Percentiles rank a stretch among this genome's conserved stretches.
phyloP scores from a whole-genome alignment of 2,329 filamentous ascomycete genomes.

The Aspergillus terreus region DNA sequence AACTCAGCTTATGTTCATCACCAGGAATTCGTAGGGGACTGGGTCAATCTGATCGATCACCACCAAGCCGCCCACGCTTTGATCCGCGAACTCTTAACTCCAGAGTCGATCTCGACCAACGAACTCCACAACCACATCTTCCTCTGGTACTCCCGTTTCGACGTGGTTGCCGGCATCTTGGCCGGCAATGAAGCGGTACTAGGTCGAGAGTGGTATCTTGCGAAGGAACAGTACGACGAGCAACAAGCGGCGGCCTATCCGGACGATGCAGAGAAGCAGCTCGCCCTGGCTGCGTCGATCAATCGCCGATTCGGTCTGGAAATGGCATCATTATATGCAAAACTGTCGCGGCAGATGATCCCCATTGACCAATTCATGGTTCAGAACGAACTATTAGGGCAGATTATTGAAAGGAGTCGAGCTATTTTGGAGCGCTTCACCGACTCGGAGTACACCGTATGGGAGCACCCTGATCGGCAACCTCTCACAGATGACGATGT shows the following conservation, averaged over 20 bases:
- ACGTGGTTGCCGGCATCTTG: conserved; percentile 78
- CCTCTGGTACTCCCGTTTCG: conserved; percentile 87
- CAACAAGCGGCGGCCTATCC: conserved; percentile 59
- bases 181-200: conserved; percentile 72
- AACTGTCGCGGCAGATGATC: conserved; percentile 62
- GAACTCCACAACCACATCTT: conserved; percentile 69
- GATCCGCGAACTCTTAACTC: conserved; percentile 72
- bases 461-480: conserved; percentile 56
- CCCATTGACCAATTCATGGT: conserved; percentile 60
- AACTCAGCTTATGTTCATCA: conserved; percentile 5
- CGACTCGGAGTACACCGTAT: conserved; percentile 61
- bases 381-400: conserved; percentile 57
- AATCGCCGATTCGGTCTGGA: conserved; percentile 74
- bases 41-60: conserved; percentile 88
- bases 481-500: conserved; percentile 61
- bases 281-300: conserved; percentile 63
- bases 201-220: conserved; percentile 72
- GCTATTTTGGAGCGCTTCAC: conserved; percentile 60
- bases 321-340: conserved; percentile 73
- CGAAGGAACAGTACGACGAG: conserved; percentile 60
- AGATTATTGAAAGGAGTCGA: conserved; percentile 39
- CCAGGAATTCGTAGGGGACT: conserved; percentile 91
- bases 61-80: conserved; percentile 85
- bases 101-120: conserved; percentile 68
- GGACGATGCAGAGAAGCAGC: conserved; percentile 60